Base-by-base conservation (phyloP, 768 basidiomycete genomes). In the Leccinum ochraceum region DNA sequence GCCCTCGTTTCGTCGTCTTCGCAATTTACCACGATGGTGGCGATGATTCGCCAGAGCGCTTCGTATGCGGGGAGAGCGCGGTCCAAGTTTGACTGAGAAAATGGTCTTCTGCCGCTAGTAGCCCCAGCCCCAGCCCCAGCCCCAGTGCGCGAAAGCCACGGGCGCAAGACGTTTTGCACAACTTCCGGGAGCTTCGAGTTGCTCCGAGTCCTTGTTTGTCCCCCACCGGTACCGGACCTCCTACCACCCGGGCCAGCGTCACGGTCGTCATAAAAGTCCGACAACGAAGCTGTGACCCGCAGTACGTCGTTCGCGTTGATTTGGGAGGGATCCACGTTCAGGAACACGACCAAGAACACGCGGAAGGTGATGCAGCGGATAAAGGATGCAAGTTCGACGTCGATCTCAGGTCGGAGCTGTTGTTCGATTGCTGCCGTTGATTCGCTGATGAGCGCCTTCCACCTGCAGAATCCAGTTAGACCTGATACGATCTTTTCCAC, bases 51-150 rank as follows among this genome's bases (percentile, higher is more conserved):
- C 87, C 87, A 87, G 50, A 87, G 70, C 0, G 82, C 83, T 66
- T 88, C 87, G 76, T 83, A 88, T 1, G 81, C 72, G 0, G 86
- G 86, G 49, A 87, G 78, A 57, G 88, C 76, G 58, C 78, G 78
- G 50, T 86, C 77, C 16, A 87, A 69, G 0, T 82, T 80, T 49
- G 39, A 24, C 17, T 39, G 51, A 53, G 39, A 42, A 3, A 17
- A 44, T 17, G 42, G 4, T 44, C 9, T n/a, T n/a, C n/a, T 44
- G 42, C 9, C 37, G 7, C 37, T 16, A 37, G 37, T 44, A n/a
- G n/a, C 17, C 14, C 36, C 36, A 0, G 14, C 36, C 16, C 37
- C 37, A 2, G 37, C 42, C n/a, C n/a, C n/a, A 11, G 44, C 20
- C 4, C 17, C n/a, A 46, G 44, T 63, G 1, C 51, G 55, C 36